A percentile compares a stretch with the other conserved stretches of the same genome.
Conservation (phyloP, 768 basidiomycete species). For the Lactifluus rugatus region DNA sequence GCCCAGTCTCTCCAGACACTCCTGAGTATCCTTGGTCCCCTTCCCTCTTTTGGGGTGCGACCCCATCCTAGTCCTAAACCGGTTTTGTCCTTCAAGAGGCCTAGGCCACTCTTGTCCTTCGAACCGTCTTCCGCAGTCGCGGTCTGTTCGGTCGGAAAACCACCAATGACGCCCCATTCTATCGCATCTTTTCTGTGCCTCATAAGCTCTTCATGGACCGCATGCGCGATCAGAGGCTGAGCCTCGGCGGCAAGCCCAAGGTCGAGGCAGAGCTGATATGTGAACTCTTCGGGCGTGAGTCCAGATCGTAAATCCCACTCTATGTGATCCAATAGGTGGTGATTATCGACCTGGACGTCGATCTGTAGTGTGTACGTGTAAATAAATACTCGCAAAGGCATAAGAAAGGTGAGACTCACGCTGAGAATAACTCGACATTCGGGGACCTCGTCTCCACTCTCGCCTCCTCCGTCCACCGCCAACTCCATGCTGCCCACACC, state of each 20-base stretch:
- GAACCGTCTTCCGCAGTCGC: constrained; percentile 26
- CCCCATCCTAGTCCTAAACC: constrained; percentile 71
- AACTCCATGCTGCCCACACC: constrained; percentile 72
- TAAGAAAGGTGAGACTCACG: constrained; percentile 34
- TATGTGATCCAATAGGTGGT: constrained; percentile 89
- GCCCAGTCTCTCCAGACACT: constrained; percentile 96
- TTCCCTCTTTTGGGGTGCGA: constrained; percentile 63
- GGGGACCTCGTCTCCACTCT: constrained; percentile 39
- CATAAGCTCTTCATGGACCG: constrained; percentile 89
- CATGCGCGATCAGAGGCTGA: constrained; percentile 80
- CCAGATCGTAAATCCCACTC: constrained; percentile 98
- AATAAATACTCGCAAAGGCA: background rate
- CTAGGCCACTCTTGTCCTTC: constrained; percentile 41
- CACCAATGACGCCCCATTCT: constrained; percentile 84
- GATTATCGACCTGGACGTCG: constrained; percentile 90
- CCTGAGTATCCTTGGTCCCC: constrained; percentile 71
- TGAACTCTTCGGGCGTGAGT: constrained; percentile 81
- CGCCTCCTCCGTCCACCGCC: constrained; percentile 46
- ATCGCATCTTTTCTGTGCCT: constrained; percentile 93
- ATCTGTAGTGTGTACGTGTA: constrained; percentile 45
- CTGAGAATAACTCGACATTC: constrained; percentile 79
- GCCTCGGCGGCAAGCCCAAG: constrained; percentile 86
- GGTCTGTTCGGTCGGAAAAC: constrained; percentile 33
- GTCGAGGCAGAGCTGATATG: constrained; percentile 69
- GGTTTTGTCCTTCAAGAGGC: constrained; percentile 69